phyloP scores from a whole-genome alignment of 139 green algal species.

The Tetraselmis chui region DNA sequence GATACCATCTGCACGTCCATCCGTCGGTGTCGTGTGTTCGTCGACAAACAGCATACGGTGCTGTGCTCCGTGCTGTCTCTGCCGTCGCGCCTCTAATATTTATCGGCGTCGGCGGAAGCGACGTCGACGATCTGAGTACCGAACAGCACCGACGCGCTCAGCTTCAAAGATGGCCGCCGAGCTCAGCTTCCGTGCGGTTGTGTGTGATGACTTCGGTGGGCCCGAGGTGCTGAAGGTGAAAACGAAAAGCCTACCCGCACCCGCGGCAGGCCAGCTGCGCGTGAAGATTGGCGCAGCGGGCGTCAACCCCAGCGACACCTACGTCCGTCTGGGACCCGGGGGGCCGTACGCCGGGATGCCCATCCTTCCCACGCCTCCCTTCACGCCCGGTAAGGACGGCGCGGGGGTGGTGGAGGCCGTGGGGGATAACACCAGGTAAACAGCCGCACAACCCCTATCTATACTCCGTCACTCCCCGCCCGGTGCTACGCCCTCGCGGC shows the following conservation, averaged over 20 bases:
- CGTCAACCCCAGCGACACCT: constrained; percentile 8
- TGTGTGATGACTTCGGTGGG: neutral
- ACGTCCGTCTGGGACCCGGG: neutral
- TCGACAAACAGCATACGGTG: too few species aligned
- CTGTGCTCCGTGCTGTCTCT: too few species aligned
- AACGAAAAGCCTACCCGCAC: neutral
- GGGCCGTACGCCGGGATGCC: constrained; percentile 1
- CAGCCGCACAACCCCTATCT: too few species aligned
- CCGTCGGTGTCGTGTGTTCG: too few species aligned
- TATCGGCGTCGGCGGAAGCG: too few species aligned
- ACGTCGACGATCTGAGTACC: too few species aligned
- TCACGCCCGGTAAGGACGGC: constrained; percentile 8
- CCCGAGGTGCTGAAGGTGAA: neutral
- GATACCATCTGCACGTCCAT: too few species aligned
- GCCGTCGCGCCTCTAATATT: too few species aligned
- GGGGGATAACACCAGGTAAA: neutral
- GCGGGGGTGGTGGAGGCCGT: constrained; percentile 2
- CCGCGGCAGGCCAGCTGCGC: neutral
- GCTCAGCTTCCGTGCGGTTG: neutral
- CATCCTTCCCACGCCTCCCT: neutral
- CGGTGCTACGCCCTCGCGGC: too few species aligned
- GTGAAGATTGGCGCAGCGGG: neutral
- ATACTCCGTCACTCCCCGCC: too few species aligned
- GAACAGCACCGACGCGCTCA: too few species aligned
- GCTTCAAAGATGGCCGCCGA: neutral